phyloP scores from a whole-genome alignment of 2,329 filamentous ascomycete species.

The Alternaria viburni region DNA sequence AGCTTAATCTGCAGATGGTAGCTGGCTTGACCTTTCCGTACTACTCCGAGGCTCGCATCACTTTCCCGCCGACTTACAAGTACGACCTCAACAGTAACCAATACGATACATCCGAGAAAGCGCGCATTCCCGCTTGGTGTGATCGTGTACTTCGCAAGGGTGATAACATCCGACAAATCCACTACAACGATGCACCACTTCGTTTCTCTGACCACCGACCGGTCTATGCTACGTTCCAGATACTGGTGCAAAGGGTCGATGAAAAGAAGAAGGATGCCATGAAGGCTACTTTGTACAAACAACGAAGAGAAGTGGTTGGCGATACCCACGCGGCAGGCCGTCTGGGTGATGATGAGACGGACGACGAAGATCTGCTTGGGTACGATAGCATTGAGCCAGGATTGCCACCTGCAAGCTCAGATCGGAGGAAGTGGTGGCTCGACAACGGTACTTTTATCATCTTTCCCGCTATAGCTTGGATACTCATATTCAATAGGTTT shows the following conservation, averaged over 20 bases:
- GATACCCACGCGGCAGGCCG: slow-evolving; percentile 63
- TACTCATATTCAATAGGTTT: slow-evolving; percentile 58
- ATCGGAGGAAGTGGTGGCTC: slow-evolving; percentile 70
- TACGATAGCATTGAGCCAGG: slow-evolving; percentile 85
- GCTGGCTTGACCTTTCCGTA: slow-evolving; percentile 87
- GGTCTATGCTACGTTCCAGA: slow-evolving; percentile 88
- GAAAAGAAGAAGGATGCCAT: slow-evolving; percentile 75
- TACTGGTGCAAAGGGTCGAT: slow-evolving; percentile 80
- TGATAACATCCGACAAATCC: slow-evolving; percentile 77
- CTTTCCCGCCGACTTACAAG: slow-evolving; percentile 93
- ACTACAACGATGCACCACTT: slow-evolving; percentile 82
- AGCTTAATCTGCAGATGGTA: slow-evolving; percentile 96
- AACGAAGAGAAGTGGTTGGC: slow-evolving; percentile 70
- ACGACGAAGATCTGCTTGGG: slow-evolving; percentile 80
- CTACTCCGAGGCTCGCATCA: slow-evolving; percentile 88
- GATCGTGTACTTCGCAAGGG: slow-evolving; percentile 92
- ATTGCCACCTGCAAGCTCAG: slow-evolving; percentile 67
- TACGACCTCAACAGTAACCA: slow-evolving; percentile 87
- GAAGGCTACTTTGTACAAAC: slow-evolving; percentile 74
- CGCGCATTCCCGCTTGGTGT: slow-evolving; percentile 95
- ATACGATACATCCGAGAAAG: slow-evolving; percentile 95
- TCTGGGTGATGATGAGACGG: slow-evolving; percentile 61
- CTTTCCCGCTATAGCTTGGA: slow-evolving; percentile 28
- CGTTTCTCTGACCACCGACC: slow-evolving; percentile 96
- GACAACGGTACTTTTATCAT: slow-evolving; percentile 67